A percentile compares a stretch with the other conserved stretches of the same genome.
phyloP scores from a whole-genome alignment of 768 basidiomycete genomes.

The Kwoniella botswanensis region DNA sequence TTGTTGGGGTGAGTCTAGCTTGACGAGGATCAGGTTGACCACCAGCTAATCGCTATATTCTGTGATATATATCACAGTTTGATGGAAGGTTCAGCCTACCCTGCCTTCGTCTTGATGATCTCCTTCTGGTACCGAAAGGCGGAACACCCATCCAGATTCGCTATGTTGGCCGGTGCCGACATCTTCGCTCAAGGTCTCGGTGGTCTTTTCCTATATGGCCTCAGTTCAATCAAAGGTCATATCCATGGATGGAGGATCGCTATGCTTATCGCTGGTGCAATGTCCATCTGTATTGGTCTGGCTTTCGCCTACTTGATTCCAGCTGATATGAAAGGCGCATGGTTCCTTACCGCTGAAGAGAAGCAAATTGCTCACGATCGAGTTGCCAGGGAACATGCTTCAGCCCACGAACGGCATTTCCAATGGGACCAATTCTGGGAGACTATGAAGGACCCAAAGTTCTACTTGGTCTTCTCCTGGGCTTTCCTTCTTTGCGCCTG shows the following conservation, averaged over 20 bases:
- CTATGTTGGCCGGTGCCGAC: slow-evolving; percentile 32
- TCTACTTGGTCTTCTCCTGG: slow-evolving; percentile 37
- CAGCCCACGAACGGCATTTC: slow-evolving; percentile 27
- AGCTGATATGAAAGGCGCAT: slow-evolving; percentile 24
- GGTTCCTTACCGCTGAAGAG: slow-evolving; percentile 39
- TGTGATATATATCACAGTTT: not conserved
- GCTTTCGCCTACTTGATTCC: slow-evolving; percentile 37
- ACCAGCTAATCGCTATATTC: not conserved
- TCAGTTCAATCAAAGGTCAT: slow-evolving; percentile 20
- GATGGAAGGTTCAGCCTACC: slow-evolving; percentile 19
- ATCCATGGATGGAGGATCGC: slow-evolving; percentile 38
- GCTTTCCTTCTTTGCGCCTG: slow-evolving; percentile 33
- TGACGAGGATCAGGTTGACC: not conserved
- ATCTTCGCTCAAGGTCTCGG: slow-evolving; percentile 38
- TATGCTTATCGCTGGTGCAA: slow-evolving; percentile 28
- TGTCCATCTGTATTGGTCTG: slow-evolving; percentile 34
- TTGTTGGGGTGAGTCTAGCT: slow-evolving; percentile 11
- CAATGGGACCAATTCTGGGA: slow-evolving; percentile 34
- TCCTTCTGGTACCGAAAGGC: slow-evolving; percentile 36
- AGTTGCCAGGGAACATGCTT: slow-evolving; percentile 42
- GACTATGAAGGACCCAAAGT: slow-evolving; percentile 33
- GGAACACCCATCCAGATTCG: slow-evolving; percentile 42
- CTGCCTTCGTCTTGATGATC: slow-evolving; percentile 22
- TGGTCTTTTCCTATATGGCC: slow-evolving; percentile 25
- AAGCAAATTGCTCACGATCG: slow-evolving; percentile 32